Base-by-base conservation (phyloP, 2,329 filamentous ascomycete species). In the Lomentospora prolificans region DNA sequence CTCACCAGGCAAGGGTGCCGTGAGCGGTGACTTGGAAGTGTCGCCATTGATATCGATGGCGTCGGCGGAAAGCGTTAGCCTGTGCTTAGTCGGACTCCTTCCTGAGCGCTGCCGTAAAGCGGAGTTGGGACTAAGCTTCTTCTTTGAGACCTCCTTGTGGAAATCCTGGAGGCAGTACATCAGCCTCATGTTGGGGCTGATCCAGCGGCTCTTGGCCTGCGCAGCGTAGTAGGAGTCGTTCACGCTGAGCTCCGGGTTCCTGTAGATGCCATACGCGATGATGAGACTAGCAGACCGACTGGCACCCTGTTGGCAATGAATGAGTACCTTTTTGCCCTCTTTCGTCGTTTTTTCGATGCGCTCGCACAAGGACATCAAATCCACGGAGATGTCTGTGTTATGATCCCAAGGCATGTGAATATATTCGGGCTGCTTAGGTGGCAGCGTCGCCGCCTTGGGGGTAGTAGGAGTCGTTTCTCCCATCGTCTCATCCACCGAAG, bases 101-200 rank as follows among this genome's bases (percentile, higher is more conserved):
- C 77, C 79, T 19, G 70, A 70, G 33, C 75, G 73, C 25, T 70
- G 74, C 68, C 76, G 71, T 64, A 78, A 66, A 61, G 79, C 69
- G 59, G 78, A 73, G 27, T 68, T 70, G 14, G 72, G 68, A 1
- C 70, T 63, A 3, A 70, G 58, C 60, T 72, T 78, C 67, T 74
- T 80, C 64, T 75, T 78, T 1, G 76, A 70, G 3, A 85, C 67
- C 51, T 84, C 75, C 64, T 85, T 85, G 61, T 85, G 82, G 65
- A 91, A 92, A 64, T 92, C 88, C 67, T 91, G 88, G 51, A 95
- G 73, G 61, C 89, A 90, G 76, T 94, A 94, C 78, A 95, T 90
- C 61, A 95, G 76, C 61, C 89, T 89, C 89, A 95, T 95, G 68
- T 95, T 95, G 0, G 89, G 89, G 57, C 89, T 90, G 62, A 95